Base-by-base conservation (phyloP, 441 rosid species). In the Brassica balearica region DNA sequence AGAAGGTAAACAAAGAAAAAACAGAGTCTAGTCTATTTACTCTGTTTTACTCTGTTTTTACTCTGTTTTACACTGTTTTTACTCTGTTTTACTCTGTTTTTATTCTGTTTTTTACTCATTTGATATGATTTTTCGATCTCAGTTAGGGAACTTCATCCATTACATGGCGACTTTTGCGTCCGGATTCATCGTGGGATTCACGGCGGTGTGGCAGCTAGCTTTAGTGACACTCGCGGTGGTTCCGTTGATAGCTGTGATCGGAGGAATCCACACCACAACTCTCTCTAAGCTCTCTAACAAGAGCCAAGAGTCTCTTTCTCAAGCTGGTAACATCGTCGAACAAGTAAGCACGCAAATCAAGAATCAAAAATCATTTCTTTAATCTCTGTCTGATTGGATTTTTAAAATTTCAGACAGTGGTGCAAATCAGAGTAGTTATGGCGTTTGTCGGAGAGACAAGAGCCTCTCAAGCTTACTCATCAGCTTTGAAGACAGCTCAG, bases 191-290 rank as follows among this genome's bases (percentile, higher is more conserved):
- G 98, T 96, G 61, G 99, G 99, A 74, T 96, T 96, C 84, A 94
- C 98, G n/a, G 99, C 99, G 59, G 98, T 91, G 43, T 96, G 99
- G 99, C 99, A 96, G 73, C 78, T 96, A 17, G 98, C 98, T 5
- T 84, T 96, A 60, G 99, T 94, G 51, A 96, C 99, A 5, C 88
- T 96, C 7, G 99, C 97, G 63, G 99, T 96, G 22, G 98, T 94
- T 82, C 99, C 99, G 46, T 88, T 96, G 71, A 96, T 96, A 59
- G 99, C 97, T 78, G 94, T 94, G 34, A 96, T 94, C 74, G 99
- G 96, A 80, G 99, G 87, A 11, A 86, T 94, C 63, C 96, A 92
- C 82, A 82, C 97, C 58, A 91, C 88, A 25, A 84, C 98, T 65
- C 85, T 94, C 61, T 85, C 95, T 63, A 96, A 91, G 72, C 91